Conservation (phyloP, 1,284 basidiomycete species). For the Ganoderma boninense region DNA sequence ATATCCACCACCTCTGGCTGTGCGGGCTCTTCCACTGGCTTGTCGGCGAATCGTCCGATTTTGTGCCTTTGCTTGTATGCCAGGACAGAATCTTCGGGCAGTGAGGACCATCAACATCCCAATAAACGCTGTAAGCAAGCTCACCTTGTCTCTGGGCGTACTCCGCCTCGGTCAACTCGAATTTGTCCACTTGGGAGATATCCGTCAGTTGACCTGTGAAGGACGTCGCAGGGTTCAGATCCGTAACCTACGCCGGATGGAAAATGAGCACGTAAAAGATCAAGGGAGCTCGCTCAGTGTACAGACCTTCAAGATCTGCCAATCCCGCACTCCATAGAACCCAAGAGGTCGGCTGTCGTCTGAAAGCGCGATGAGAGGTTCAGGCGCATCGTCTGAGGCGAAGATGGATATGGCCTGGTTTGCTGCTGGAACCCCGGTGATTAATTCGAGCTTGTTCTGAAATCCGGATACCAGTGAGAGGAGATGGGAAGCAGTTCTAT, state of each 20-base stretch:
- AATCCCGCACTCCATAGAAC: constrained; percentile 75
- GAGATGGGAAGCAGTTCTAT: not conserved
- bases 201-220: constrained; percentile 87
- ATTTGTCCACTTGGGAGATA: constrained; percentile 90
- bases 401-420: constrained; percentile 77
- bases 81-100: constrained; percentile 80
- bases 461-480: not conserved
- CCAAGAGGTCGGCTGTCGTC: constrained; percentile 77
- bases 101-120: not conserved
- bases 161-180: constrained; percentile 85
- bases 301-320: constrained; percentile 79
- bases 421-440: constrained; percentile 87
- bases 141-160: constrained; percentile 84
- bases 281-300: not conserved
- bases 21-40: constrained; percentile 45
- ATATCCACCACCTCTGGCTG: constrained; percentile 51
- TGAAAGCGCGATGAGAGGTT: constrained; percentile 61
- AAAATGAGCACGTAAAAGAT: not conserved
- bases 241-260: constrained; percentile 65
- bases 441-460: constrained; percentile 85
- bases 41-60: constrained; percentile 86
- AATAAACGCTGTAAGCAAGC: constrained; percentile 17
- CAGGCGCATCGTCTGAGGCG: constrained; percentile 63
- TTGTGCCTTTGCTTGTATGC: constrained; percentile 91
- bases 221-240: constrained; percentile 77